phyloP scores from a whole-genome alignment of 179 eudicot species.

The Drosera spatulata region DNA sequence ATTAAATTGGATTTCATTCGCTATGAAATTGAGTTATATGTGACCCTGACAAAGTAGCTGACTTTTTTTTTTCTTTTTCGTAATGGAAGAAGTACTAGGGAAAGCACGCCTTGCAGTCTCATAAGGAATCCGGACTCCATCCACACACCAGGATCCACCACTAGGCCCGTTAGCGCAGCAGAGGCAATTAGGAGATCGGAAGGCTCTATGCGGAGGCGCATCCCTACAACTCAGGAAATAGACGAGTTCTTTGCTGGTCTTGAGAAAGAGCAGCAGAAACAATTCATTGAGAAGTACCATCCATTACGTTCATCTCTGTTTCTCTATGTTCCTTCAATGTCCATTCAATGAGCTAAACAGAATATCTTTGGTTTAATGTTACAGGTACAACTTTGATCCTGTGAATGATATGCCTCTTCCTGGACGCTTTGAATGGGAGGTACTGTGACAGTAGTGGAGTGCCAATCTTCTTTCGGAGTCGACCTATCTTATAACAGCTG shows the following conservation, averaged over 20 bases:
- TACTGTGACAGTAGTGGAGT: conserved; percentile 22
- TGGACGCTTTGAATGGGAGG: conserved; percentile 69
- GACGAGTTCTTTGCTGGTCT: conserved; percentile 59
- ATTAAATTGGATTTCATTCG: background rate
- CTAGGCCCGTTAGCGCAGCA: conserved; percentile 27
- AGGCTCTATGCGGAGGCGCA: conserved; percentile 18
- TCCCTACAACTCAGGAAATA: conserved; percentile 49
- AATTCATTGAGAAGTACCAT: conserved; percentile 43
- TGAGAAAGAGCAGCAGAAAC: conserved; percentile 37
- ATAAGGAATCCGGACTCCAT: conserved; percentile 34
- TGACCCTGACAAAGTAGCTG: background rate
- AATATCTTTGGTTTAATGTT: background rate
- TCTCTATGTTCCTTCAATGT: background rate
- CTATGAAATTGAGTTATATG: background rate
- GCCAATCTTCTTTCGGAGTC: background rate
- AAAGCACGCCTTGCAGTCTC: conserved; percentile 74
- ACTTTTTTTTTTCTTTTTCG: background rate
- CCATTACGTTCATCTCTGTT: background rate
- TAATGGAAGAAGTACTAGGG: conserved; percentile 54
- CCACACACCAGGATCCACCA: conserved; percentile 57
- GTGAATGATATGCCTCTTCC: conserved; percentile 50
- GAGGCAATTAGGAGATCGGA: conserved; percentile 22
- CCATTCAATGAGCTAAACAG: background rate
- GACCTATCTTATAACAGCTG: conserved; percentile 3
- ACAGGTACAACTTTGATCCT: conserved; percentile 77